Conservation (phyloP, 2,329 filamentous ascomycete genomes). For the Aspergillus niger region DNA sequence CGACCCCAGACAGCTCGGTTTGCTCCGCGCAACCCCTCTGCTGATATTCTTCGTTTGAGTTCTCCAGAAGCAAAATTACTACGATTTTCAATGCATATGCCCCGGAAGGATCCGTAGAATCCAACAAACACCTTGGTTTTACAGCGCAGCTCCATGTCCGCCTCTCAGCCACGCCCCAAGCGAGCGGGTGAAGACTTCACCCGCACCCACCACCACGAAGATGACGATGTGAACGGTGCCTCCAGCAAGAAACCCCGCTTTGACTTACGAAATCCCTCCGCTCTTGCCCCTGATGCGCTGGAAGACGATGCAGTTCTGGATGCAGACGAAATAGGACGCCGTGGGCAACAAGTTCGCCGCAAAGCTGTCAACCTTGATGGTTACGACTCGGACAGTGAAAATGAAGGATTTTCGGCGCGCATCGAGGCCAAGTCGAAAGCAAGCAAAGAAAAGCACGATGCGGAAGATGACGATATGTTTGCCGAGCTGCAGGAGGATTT, state of each 20-base stretch:
- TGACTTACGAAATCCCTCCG: conserved; percentile 91
- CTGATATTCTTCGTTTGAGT: not conserved
- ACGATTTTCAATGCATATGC: not conserved
- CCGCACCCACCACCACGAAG: conserved; percentile 66
- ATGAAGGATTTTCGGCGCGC: conserved; percentile 81
- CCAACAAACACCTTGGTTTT: not conserved
- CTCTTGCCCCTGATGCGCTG: conserved; percentile 77
- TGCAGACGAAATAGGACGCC: conserved; percentile 84
- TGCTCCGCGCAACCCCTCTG: not conserved
- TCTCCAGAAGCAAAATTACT: not conserved
- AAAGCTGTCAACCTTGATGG: conserved; percentile 95
- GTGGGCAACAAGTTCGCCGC: conserved; percentile 74
- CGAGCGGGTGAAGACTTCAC: conserved; percentile 80
- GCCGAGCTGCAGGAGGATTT: conserved; percentile 66
- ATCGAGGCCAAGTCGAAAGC: conserved; percentile 61
- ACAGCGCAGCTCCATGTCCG: conserved; percentile 50
- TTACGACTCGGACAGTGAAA: conserved; percentile 90
- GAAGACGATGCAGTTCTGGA: conserved; percentile 78
- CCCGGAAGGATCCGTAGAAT: not conserved
- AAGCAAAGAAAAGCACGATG: conserved; percentile 37
- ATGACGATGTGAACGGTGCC: conserved; percentile 48
- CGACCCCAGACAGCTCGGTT: conserved; percentile 34
- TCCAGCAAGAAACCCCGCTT: conserved; percentile 80
- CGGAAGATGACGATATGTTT: conserved; percentile 75
- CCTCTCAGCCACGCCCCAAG: conserved; percentile 74